A percentile compares a stretch with the other conserved stretches of the same genome.
phyloP scores from a whole-genome alignment of 1,139 yeast species.

The Candida tunisiensis region DNA sequence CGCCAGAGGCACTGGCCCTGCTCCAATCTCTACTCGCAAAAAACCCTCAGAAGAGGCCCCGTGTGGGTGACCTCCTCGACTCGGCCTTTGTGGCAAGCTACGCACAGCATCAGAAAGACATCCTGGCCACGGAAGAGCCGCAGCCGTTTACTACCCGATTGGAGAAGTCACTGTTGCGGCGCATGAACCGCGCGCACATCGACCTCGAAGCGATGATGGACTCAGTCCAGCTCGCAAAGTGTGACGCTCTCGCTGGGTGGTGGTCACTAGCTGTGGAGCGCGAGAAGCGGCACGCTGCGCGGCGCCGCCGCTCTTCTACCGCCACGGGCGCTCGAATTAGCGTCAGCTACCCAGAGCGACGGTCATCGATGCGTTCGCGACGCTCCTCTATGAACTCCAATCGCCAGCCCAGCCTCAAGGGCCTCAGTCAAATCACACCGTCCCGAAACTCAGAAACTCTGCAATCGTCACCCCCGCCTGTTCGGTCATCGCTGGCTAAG shows the following conservation, averaged over 20 bases:
- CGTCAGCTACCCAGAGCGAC: too few species aligned
- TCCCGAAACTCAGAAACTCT: too few species aligned
- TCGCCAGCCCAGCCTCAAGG: too few species aligned
- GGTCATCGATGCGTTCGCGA: too few species aligned
- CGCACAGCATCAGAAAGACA: constrained; percentile 27
- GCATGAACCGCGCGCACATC: constrained; percentile 45
- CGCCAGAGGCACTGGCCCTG: constrained; percentile 25
- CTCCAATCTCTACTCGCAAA: constrained; percentile 43
- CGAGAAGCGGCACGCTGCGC: constrained; percentile 1
- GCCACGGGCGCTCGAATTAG: too few species aligned
- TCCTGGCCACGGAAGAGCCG: constrained; percentile 22
- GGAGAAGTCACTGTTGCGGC: constrained; percentile 51
- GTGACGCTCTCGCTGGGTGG: constrained; percentile 71
- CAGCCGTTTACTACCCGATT: constrained; percentile 37
- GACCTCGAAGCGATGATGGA: constrained; percentile 47
- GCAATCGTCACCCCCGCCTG: too few species aligned
- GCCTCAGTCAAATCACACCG: too few species aligned
- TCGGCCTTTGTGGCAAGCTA: constrained; percentile 42
- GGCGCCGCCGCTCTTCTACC: too few species aligned
- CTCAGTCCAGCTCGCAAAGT: constrained; percentile 42
- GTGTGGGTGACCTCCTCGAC: constrained; percentile 39
- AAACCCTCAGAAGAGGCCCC: constrained; percentile 49
- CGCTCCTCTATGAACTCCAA: too few species aligned
- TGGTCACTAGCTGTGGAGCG: constrained; percentile 60
- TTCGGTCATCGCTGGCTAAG: too few species aligned